Base-by-base conservation (phyloP, 352 stramenopile species). In the Phytopythium aichiense region DNA sequence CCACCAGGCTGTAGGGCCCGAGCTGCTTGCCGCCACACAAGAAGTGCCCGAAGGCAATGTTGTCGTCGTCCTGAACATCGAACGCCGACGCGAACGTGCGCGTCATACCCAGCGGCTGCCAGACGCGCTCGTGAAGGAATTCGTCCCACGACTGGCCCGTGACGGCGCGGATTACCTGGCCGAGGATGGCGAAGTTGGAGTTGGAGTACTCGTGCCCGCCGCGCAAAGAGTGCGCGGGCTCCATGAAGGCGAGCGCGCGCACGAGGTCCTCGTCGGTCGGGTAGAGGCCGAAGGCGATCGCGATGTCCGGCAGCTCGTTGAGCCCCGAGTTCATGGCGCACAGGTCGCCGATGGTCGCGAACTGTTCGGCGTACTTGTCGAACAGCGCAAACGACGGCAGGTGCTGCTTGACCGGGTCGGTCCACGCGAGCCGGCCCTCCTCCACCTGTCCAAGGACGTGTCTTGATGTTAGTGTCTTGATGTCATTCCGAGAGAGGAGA, bases 311-410 rank as follows among this genome's bases (percentile, higher is more conserved):
- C 2, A 71, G 37, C 12, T 61, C 65, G 20, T 60, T 68, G 15
- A 82, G 58, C 3, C 79, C 76, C 1, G 81, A 88, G 65, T 90
- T 88, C 81, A 90, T 88, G 0, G 75, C 61, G 35, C 76, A 61
- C 22, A 91, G 60, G 42, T 89, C 74, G 4, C 76, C 71, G 28
- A 89, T 72, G 5, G 71, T 91, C 42, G 71, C 64, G 57, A 74
- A 76, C 31, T 76, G 11, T 46, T 88, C 71, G 1, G 73, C 77
- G 57, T 88, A 88, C 68, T 82, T 82, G 65, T 91, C 77, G 31
- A 66, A 76, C 13, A 91, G 70, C 30, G 71, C 15, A 40, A 91
- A 74, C 37, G 72, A 76, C 18, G 77, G 71, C 3, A 85, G 18
- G 59, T 87, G 79, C 28, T 73, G 72, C 63, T 85, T 87, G 42